Conservation (phyloP, 1,284 basidiomycete genomes). For the Papiliotrema laurentii region DNA sequence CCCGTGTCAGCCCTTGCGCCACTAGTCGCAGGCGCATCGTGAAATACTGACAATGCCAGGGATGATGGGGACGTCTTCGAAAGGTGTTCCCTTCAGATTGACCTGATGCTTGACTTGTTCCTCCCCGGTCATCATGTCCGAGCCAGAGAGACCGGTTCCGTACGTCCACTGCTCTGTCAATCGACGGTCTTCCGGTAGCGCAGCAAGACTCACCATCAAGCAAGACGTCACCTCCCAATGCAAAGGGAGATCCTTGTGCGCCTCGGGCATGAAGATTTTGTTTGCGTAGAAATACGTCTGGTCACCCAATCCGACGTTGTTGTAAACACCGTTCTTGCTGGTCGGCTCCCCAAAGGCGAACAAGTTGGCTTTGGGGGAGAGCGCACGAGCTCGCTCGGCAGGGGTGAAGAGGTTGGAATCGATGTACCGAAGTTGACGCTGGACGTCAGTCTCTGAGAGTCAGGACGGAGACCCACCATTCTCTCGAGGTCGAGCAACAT, state of each 20-base stretch:
- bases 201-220: neutral
- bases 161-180: neutral
- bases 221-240: constrained; percentile 3
- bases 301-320: constrained; percentile 1
- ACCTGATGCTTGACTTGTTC: neutral
- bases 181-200: neutral
- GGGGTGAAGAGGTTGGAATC: neutral
- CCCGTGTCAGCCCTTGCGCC: neutral
- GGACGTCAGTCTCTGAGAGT: no score
- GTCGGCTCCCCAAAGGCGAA: neutral
- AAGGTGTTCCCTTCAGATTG: neutral
- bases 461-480: neutral
- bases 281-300: constrained; percentile 1
- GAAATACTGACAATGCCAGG: neutral
- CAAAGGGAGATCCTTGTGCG: neutral
- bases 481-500: constrained; percentile 1
- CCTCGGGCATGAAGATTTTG: neutral
- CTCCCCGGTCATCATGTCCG: neutral
- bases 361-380: constrained; percentile 1
- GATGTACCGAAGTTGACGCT: neutral
- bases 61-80: neutral
- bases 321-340: neutral
- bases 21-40: neutral
- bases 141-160: neutral
- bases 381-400: neutral